Base-by-base conservation (phyloP, 768 basidiomycete genomes). In the Leccinum ochraceum region DNA sequence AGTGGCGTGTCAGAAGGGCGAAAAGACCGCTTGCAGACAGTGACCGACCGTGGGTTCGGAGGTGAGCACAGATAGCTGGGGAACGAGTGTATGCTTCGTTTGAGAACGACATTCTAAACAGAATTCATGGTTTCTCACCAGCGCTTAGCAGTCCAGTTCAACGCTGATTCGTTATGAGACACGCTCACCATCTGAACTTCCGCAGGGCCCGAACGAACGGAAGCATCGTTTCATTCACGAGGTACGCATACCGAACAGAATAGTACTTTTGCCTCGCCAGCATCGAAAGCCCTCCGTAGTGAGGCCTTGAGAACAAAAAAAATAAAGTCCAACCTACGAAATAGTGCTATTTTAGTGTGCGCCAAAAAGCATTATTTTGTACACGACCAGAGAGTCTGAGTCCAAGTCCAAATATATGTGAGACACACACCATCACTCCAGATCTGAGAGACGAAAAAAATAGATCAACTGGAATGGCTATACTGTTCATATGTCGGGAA, bases 111-210 rank as follows among this genome's bases (percentile, higher is more conserved):
- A 16, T 24, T 22, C 26, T 11, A n/a, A 44, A n/a, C n/a, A 20
- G 11, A 34, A 30, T 8, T 36, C 8, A 0, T 26, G 3, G 13
- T 48, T 48, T n/a, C 67, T 55, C 60, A 86, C 89, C 90, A 50
- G 77, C n/a, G n/a, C n/a, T n/a, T n/a, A n/a, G n/a, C 74, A 6
- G 78, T 75, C 90, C 90, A 91, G 67, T 90, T 90, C 16, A 70
- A 74, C 1, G 89, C 89, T 32, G 86, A 85, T 34, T 82, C 74
- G 3, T 90, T 13, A 34, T 34, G 11, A 76, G 4, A 90, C 88
- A 26, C 91, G 81, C 8, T 66, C 66, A 11, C 78, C 78, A 14
- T 78, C 76, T 1, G 81, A 78, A 3, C 34, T 36, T 36, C 34
- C 30, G 30, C 30, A 30, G 2, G 34, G 80, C 74, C 9, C 84